Evolutionary conservation across 2,329 filamentous ascomycete species (phyloP).

Genomic region (Talaromyces sp.): DNA sequence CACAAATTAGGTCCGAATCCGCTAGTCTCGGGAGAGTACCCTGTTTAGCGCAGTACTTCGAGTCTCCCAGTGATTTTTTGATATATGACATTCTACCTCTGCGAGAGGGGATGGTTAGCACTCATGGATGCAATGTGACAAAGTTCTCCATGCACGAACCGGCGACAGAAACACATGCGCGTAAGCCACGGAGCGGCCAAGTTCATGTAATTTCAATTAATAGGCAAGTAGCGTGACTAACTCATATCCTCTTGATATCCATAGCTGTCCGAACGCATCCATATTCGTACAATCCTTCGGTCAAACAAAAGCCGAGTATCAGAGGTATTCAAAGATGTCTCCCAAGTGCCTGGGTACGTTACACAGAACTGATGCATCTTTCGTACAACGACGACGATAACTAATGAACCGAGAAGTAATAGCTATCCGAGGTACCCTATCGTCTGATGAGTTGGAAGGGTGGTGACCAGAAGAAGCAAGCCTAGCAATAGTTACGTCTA

Average conservation of each 20-base stretch:
- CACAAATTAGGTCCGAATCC: neutral
- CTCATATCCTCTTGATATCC: neutral
- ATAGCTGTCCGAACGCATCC: neutral
- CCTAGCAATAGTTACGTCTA: neutral
- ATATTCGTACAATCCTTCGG: neutral
- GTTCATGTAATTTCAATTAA: neutral
- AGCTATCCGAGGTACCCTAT: neutral
- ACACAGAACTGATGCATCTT: neutral
- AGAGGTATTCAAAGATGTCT: neutral
- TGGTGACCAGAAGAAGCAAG: neutral
- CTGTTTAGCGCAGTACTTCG: neutral
- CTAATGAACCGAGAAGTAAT: neutral
- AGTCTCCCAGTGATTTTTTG: neutral
- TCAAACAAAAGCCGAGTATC: neutral
- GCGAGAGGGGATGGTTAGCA: neutral
- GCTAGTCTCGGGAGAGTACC: too few species aligned
- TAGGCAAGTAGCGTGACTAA: neutral
- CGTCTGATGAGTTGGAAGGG: neutral
- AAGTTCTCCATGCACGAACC: neutral
- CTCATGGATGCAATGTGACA: neutral
- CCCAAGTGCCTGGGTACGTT: neutral
- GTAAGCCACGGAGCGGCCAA: neutral
- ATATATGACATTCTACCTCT: too few species aligned
- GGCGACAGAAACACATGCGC: neutral
- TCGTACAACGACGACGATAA: neutral